Percentiles rank a stretch among this genome's conserved stretches.
Evolutionary conservation across 2,329 filamentous ascomycete species (phyloP).

Genomic region (Colletotrichum navitas): DNA sequence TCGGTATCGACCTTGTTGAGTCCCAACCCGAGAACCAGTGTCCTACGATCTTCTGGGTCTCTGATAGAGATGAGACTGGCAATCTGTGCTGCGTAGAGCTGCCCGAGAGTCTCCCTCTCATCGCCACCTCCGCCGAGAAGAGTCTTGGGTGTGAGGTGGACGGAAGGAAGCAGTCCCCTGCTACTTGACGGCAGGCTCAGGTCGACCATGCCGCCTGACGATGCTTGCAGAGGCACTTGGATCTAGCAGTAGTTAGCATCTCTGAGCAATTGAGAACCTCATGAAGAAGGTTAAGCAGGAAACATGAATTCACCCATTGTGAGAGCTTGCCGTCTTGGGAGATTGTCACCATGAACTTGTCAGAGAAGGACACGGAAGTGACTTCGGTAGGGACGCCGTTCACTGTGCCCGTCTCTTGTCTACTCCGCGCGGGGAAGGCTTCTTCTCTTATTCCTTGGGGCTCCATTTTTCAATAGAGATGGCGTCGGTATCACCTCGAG

Average conservation of each 20-base stretch:
- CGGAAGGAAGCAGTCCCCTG: constrained; percentile 75
- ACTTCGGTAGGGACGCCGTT: constrained; percentile 79
- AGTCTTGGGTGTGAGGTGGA: constrained; percentile 87
- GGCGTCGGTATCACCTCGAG: background rate
- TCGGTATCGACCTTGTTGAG: constrained; percentile 63
- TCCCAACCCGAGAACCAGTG: constrained; percentile 72
- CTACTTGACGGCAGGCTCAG: constrained; percentile 64
- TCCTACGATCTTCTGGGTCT: constrained; percentile 73
- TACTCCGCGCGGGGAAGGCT: constrained; percentile 77
- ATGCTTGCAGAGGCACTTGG: constrained; percentile 81
- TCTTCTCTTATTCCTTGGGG: constrained; percentile 58
- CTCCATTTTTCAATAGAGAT: constrained; percentile 51
- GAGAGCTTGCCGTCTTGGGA: constrained; percentile 87
- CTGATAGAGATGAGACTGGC: constrained; percentile 82
- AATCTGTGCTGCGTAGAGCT: constrained; percentile 90
- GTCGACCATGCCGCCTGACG: constrained; percentile 73
- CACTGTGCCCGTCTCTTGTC: constrained; percentile 70
- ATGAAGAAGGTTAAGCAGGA: constrained; percentile 43
- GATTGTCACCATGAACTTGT: constrained; percentile 92
- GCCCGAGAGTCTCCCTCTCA: constrained; percentile 84
- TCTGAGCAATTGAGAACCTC: background rate
- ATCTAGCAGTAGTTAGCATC: constrained; percentile 61
- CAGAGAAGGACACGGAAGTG: constrained; percentile 79
- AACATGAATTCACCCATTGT: constrained; percentile 80
- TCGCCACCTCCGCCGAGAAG: constrained; percentile 86